Evolutionary conservation across 2,329 filamentous ascomycete genomes (phyloP), one percentile per base, ranked within the genome.

Genomic region (Pseudopithomyces chartarum): DNA sequence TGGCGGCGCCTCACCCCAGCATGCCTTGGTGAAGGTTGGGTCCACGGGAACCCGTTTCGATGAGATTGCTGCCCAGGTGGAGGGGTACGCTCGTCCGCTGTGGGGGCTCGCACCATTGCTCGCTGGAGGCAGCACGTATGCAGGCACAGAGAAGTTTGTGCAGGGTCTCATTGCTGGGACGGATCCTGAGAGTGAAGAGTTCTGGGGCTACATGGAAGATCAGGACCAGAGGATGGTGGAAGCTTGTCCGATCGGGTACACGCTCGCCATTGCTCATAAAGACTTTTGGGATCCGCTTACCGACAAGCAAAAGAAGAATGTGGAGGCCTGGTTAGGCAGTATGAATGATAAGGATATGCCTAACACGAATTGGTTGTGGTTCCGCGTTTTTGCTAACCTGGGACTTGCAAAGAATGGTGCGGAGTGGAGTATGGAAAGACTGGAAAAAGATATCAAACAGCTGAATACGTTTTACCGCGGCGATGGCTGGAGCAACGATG

Each of bases 141-240:
- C 80, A 12, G 85, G 85, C 1, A 85, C 86, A 1, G 76, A 85
- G 52, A 85, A 84, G 74, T 91, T 88, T 84, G 83, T 91, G 34
- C 82, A 89, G 58, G 90, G 90, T 3, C 79, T 93, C 55, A 85
- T 86, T 60, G 82, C 85, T 32, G 90, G 90, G 0, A 92, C 89
- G 0, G 85, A 93, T 64, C 89, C 89, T 0, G 80, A 86, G 43
- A 85, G 79, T 56, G 81, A 84, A 0, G 90, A 92, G 74, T 93
- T 88, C 67, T 94, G 90, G 90, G 90, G 90, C 0, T 87, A 85
- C 54, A 89, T 90, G 61, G 82, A 87, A 62, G 89, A 92, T 68
- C 87, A 88, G 55, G 90, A 93, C 68, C 90, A 93, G 79, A 81
- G 90, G 23, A 93, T 93, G 90, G 90, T 93, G 2, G 90, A 94